Evolutionary conservation across 2,329 filamentous ascomycete species (phyloP).

Genomic region (Anisogramma anomala): DNA sequence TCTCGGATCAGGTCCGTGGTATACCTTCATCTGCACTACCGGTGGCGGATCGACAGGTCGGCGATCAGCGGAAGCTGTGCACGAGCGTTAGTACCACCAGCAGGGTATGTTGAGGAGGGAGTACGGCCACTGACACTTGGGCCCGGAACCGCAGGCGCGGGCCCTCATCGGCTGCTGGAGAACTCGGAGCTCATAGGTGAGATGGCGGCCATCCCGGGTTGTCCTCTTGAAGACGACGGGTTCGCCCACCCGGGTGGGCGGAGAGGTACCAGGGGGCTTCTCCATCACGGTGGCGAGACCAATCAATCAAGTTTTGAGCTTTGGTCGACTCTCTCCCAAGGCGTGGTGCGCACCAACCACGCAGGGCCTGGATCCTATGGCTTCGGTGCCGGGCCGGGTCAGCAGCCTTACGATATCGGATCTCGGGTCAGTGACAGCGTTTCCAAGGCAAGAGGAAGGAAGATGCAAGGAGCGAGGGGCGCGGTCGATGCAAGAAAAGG

Average conservation of each 20-base stretch:
- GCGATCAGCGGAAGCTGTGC: conserved; percentile 67
- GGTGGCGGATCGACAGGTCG: conserved; percentile 90
- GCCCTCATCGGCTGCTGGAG: conserved; percentile 92
- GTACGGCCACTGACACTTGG: conserved; percentile 60
- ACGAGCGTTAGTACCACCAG: conserved; percentile 13
- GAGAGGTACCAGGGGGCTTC: conserved; percentile 8
- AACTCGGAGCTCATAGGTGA: conserved; percentile 74
- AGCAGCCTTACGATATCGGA: too few species aligned
- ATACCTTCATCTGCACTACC: conserved; percentile 82
- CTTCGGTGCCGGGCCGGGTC: too few species aligned
- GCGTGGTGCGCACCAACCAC: too few species aligned
- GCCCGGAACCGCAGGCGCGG: conserved; percentile 86
- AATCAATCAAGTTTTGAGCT: too few species aligned
- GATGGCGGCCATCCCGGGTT: conserved; percentile 62
- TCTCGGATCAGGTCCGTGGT: conserved; percentile 55
- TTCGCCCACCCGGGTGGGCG: conserved; percentile 11
- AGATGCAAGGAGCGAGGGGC: too few species aligned
- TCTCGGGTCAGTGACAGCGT: too few species aligned
- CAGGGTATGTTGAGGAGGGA: conserved; percentile 13
- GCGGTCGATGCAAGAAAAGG: background rate
- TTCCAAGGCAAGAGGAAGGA: too few species aligned
- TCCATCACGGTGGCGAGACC: too few species aligned
- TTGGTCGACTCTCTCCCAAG: too few species aligned
- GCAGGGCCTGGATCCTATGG: too few species aligned
- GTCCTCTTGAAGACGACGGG: conserved; percentile 21